Conservation (phyloP, 805 yeast genomes). For the Metschnikowia koreensis region DNA sequence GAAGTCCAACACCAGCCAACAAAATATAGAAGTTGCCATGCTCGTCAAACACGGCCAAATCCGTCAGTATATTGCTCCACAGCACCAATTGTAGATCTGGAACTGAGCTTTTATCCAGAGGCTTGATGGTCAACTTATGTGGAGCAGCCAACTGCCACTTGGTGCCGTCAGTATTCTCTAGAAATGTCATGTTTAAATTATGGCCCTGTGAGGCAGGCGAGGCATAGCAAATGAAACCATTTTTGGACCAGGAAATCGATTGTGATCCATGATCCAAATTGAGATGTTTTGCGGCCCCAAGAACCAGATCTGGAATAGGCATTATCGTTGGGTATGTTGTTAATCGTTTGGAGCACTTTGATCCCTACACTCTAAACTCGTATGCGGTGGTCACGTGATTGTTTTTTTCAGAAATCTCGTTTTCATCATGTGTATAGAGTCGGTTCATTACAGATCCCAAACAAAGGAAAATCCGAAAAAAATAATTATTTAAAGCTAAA, state of each 20-base stretch:
- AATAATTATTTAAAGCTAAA: too few species aligned
- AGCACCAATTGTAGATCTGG: conserved; percentile 47
- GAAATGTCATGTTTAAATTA: conserved; percentile 56
- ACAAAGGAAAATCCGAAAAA: too few species aligned
- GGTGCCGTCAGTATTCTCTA: conserved; percentile 73
- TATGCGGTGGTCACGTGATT: conserved; percentile 1
- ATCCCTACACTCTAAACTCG: background rate
- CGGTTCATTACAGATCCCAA: background rate
- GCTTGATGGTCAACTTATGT: conserved; percentile 32
- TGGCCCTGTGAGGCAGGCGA: conserved; percentile 31
- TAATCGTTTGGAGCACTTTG: background rate
- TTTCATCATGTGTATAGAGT: too few species aligned
- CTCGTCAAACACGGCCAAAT: conserved; percentile 75
- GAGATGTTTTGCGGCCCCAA: background rate
- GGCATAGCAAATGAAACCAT: conserved; percentile 78
- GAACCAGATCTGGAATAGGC: conserved; percentile 1
- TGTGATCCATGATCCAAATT: conserved; percentile 1
- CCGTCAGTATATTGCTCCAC: conserved; percentile 81
- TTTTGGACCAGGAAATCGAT: conserved; percentile 71
- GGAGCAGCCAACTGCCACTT: conserved; percentile 75
- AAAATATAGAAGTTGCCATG: conserved; percentile 55
- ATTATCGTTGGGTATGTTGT: background rate
- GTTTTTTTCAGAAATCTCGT: background rate
- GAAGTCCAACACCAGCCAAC: conserved; percentile 41
- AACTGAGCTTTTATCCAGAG: conserved; percentile 21